Evolutionary conservation across 345 rosid species (phyloP), one percentile per base, ranked within the genome.

Genomic region (Salix caprea): DNA sequence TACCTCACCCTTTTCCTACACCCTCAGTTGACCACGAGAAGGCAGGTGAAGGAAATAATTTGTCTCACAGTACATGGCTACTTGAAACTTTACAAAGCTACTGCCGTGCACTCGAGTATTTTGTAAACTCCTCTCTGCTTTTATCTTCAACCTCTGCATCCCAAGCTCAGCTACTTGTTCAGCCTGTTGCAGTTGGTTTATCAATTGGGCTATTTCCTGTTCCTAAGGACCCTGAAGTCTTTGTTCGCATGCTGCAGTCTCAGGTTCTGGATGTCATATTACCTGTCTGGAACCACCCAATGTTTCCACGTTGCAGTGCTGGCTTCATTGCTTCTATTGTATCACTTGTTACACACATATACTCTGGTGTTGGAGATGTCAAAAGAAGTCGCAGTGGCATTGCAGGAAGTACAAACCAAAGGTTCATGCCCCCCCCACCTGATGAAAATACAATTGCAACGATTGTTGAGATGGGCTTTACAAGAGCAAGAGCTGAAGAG

Each of bases 391-490:
- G 90, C 34, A 86, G 78, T 75, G 90, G 94, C 76, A 83, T 83
- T 75, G 71, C 89, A 24, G 92, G 94, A 71, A 90, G 90, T 82
- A 71, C 90, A 79, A 93, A 83, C 80, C 98, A 91, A 70, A 86
- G 92, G 61, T 86, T 89, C 67, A 67, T 89, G 77, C 94, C 98
- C 36, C 95, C 96, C 46, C 97, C 96, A 58, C 99, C 90, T 54
- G 99, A 95, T 79, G 99, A 95, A 83, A 86, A 87, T 80, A 89
- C 91, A 50, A 90, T 95, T 80, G 82, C 94, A 76, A 91, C 90
- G 80, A 95, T 95, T 74, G 96, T 91, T 77, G 98, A 91, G 84
- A 95, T 95, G 99, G 99, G 99, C 48, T 91, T 95, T 85, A 89
- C 97, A 79, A 91, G 98, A 90, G 88, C 91, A 82, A 93, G 99